Evolutionary conservation across 805 yeast genomes (phyloP).

Genomic region (Kodamaea kaohsiungensis): DNA sequence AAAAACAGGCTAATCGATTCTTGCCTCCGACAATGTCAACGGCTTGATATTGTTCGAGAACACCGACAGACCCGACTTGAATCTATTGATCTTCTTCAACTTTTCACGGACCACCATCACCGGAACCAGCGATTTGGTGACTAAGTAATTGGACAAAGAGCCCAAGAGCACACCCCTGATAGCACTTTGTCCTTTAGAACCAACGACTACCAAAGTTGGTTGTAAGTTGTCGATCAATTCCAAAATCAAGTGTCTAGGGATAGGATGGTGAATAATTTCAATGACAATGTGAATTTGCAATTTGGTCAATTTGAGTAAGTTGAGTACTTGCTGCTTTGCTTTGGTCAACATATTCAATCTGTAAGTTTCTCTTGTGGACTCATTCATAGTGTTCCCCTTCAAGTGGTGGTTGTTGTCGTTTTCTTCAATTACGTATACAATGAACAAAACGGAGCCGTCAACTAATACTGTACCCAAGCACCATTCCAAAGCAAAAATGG

Average conservation of each 20-base stretch:
- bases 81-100: constrained; percentile 65
- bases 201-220: constrained; percentile 74
- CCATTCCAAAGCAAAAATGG: constrained; percentile 84
- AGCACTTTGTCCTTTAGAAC: constrained; percentile 73
- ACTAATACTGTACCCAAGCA: constrained; percentile 81
- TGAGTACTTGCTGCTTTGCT: constrained; percentile 47
- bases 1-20: constrained; percentile 34
- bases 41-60: constrained; percentile 59
- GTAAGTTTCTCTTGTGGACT: constrained; percentile 36
- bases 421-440: constrained; percentile 60
- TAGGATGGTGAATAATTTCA: constrained; percentile 75
- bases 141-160: constrained; percentile 69
- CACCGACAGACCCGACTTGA: constrained; percentile 48
- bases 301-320: constrained; percentile 61
- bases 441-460: constrained; percentile 78
- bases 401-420: constrained; percentile 43
- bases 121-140: constrained; percentile 69
- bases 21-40: constrained; percentile 49
- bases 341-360: constrained; percentile 41
- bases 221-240: constrained; percentile 69
- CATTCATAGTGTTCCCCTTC: constrained; percentile 39
- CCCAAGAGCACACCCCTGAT: constrained; percentile 74
- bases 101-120: constrained; percentile 80
- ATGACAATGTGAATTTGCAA: constrained; percentile 72
- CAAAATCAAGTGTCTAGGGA: constrained; percentile 68